Percentiles rank a stretch among this genome's conserved stretches.
Evolutionary conservation across 306 rosid genomes (phyloP).

Genomic region (Abrus precatorius): DNA sequence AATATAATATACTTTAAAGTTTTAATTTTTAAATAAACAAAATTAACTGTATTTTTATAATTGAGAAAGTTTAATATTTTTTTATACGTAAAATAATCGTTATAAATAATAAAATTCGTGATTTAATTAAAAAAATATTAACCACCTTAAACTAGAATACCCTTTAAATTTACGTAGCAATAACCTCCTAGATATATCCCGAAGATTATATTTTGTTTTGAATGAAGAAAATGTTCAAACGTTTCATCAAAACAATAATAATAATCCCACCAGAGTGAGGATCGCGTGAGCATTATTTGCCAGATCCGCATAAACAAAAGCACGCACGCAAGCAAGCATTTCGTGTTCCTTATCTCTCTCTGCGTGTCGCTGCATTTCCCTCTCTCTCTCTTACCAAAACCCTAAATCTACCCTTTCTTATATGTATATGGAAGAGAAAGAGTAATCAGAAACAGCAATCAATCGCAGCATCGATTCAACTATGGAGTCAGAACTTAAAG

Average conservation of each 20-base stretch:
- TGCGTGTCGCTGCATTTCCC: not conserved
- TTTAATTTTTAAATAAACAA: too few relatives aligned
- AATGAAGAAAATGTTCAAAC: not conserved
- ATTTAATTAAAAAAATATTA: too few relatives aligned
- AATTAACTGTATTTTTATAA: too few relatives aligned
- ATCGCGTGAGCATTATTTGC: not conserved
- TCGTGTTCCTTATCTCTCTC: not conserved
- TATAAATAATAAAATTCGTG: too few relatives aligned
- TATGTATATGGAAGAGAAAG: not conserved
- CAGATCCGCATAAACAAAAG: not conserved
- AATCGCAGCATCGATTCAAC: not conserved
- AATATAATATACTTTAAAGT: too few relatives aligned
- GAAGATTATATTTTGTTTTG: not conserved
- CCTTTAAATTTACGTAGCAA: too few relatives aligned
- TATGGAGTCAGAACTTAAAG: constrained; percentile 77
- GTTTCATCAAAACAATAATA: not conserved
- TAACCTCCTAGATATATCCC: too few relatives aligned
- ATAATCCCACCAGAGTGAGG: not conserved
- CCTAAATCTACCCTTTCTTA: not conserved
- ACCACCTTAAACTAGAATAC: too few relatives aligned
- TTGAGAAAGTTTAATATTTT: too few relatives aligned
- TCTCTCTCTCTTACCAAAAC: constrained; percentile 31
- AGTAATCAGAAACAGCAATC: not conserved
- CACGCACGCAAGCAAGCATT: not conserved
- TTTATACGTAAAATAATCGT: too few relatives aligned